Evolutionary conservation across 2,329 filamentous ascomycete species (phyloP), one percentile per base, ranked within the genome.

Genomic region (Verticillium nubilum): DNA sequence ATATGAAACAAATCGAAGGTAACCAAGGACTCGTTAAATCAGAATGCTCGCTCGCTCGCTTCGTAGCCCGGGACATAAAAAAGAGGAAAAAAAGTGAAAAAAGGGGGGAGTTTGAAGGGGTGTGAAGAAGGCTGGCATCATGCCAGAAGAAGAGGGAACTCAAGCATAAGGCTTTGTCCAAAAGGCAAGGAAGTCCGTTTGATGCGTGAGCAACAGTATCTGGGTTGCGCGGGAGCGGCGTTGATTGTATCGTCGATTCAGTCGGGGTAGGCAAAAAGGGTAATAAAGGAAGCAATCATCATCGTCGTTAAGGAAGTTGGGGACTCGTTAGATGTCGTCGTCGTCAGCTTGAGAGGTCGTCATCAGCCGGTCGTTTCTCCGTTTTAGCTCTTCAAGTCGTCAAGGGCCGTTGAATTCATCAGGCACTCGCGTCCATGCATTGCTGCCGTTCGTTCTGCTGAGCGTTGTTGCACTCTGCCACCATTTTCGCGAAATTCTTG

Each of bases 401-500:
- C 69, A 64, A 75, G 42, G 42, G 42, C 42, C 42, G 42, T 47
- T 47, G 42, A 23, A 68, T 71, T 66, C 73, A 69, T 75, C 60
- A 59, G 42, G n/a, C 42, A 62, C 60, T 74, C 62, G 74, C 66
- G 66, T 78, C 74, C 69, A 75, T 73, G 73, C 74, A 73, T 72
- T 74, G 73, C 67, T 76, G 63, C 61, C 69, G 56, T 60, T 70
- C 74, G 66, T 75, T 74, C 64, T 72, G 71, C 68, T 76, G 73
- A 60, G 74, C 72, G 65, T 75, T 78, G 74, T 82, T 88, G 75
- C 84, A 88, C 70, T 95, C 90, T 64, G 89, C 86, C 67, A 97
- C 90, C 84, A 96, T 92, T 75, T 91, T 90, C 68, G 90, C 91
- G 79, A 98, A 98, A 72, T 94, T 92, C 67, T 88, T 86, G 58